A percentile compares a stretch with the other conserved stretches of the same genome.
phyloP scores from a whole-genome alignment of 257 asterid species.

The Cordia subcordata region DNA sequence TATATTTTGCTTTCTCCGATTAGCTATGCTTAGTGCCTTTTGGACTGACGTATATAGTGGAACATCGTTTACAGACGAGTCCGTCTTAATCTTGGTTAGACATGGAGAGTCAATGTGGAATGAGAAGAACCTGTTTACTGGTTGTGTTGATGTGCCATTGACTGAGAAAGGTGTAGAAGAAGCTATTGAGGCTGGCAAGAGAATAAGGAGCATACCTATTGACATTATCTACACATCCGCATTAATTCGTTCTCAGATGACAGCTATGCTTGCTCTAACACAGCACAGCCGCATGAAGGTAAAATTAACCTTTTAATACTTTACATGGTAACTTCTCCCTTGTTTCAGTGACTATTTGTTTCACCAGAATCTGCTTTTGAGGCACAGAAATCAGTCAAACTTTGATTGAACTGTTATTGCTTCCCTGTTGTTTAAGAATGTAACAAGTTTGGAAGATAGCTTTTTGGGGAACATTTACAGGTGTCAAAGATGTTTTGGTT shows the following conservation, averaged over 20 bases:
- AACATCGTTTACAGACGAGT: constrained; percentile 44
- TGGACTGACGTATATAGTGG: constrained; percentile 1
- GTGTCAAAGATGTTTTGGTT: no score
- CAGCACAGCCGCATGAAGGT: constrained; percentile 85
- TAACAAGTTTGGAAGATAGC: no score
- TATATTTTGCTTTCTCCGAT: neutral
- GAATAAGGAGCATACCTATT: constrained; percentile 70
- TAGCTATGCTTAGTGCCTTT: constrained; percentile 1
- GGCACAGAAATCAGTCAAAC: no score
- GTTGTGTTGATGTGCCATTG: constrained; percentile 92
- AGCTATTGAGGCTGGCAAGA: constrained; percentile 91
- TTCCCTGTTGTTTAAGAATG: no score
- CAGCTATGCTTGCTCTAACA: constrained; percentile 89
- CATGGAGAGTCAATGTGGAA: constrained; percentile 99
- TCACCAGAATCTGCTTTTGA: no score
- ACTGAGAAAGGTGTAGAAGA: constrained; percentile 76
- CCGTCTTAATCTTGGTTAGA: constrained; percentile 65
- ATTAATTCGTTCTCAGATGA: constrained; percentile 88
- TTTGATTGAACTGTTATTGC: no score
- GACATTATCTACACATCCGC: constrained; percentile 80
- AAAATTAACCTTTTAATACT: neutral
- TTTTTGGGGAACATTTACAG: no score
- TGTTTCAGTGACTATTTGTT: neutral
- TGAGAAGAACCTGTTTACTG: constrained; percentile 87
- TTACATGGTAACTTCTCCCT: neutral